Percentiles rank a stretch among this genome's conserved stretches.
phyloP scores from a whole-genome alignment of 2,329 filamentous ascomycete genomes.

The Sphaceloma murrayae region DNA sequence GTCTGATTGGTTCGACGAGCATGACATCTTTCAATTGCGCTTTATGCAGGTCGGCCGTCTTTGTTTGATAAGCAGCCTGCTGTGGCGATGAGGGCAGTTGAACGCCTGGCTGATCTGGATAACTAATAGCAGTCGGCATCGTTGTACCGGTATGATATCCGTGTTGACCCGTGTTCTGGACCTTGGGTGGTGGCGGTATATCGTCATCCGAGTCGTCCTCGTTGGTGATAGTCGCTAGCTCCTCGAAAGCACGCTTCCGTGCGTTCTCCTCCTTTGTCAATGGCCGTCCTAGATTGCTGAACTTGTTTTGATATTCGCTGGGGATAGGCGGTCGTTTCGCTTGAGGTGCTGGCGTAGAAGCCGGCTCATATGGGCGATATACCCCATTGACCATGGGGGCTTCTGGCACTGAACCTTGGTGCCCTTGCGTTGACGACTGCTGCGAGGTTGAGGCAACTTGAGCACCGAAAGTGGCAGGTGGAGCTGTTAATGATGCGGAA shows the following conservation, averaged over 20 bases:
- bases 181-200: conserved; percentile 30
- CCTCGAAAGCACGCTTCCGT: conserved; percentile 45
- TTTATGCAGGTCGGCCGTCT: too few species aligned
- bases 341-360: neutral
- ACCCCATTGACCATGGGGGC: conserved; percentile 5
- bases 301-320: conserved; percentile 19
- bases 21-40: conserved; percentile 25
- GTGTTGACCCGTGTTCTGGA: conserved; percentile 21
- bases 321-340: conserved; percentile 1
- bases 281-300: conserved; percentile 17
- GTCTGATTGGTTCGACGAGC: conserved; percentile 39
- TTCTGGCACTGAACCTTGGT: neutral
- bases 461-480: conserved; percentile 17
- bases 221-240: conserved; percentile 43
- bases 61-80: neutral
- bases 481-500: too few species aligned
- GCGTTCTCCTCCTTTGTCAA: conserved; percentile 46
- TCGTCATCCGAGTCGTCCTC: conserved; percentile 39
- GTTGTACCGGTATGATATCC: neutral
- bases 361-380: neutral
- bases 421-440: neutral
- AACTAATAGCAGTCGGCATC: neutral
- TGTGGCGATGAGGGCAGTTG: neutral
- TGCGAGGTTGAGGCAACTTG: conserved; percentile 15
- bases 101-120: neutral